Evolutionary conservation across 805 yeast genomes (phyloP), one percentile per base, ranked within the genome.

Genomic region (Spencermartinsiella europaea): DNA sequence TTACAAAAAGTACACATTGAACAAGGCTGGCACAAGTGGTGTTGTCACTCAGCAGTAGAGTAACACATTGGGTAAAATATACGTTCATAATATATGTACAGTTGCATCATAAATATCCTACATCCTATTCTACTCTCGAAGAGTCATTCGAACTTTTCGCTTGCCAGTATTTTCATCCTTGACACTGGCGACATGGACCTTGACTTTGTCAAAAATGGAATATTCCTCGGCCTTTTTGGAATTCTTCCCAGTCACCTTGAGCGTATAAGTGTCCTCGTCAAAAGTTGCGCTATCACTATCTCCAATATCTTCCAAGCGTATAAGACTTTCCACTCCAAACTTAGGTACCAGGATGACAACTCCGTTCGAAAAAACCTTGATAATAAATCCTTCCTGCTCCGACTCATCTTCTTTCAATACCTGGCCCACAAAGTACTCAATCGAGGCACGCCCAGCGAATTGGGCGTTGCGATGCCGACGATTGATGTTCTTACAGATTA

Each of bases 391-490:
- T 53, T 87, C 89, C 63, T 87, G 95, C 14, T 73, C 72, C 33
- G 84, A 72, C 60, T 86, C 89, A 57, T 81, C 82, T 61, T 81
- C 82, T 64, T 87, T 85, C 85, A 93, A 85, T 36, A 91, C 96
- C 70, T 93, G 98, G 5, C 99, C 99, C 42, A 93, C 99, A 61
- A 87, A 93, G 68, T 93, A 93, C 65, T 93, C 99, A 51, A 93
- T 87, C 63, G 95, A 85, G 17, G 99, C 97, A 63, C 99, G 78
- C 34, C 99, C 99, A 1, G 99, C 99, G 72, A 91, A 86, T 68
- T 93, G 99, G 0, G 99, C 99, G 63, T 93, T 93, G 67, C 99
- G 80, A 65, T 93, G 99, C 56, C 96, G 83, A 57, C 76, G 81
- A 71, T 93, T 93, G 62, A 93, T 90, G 62, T 93, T 93, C 56